Conservation (phyloP, 2,329 filamentous ascomycete genomes). For the Ophiobolus disseminans region DNA sequence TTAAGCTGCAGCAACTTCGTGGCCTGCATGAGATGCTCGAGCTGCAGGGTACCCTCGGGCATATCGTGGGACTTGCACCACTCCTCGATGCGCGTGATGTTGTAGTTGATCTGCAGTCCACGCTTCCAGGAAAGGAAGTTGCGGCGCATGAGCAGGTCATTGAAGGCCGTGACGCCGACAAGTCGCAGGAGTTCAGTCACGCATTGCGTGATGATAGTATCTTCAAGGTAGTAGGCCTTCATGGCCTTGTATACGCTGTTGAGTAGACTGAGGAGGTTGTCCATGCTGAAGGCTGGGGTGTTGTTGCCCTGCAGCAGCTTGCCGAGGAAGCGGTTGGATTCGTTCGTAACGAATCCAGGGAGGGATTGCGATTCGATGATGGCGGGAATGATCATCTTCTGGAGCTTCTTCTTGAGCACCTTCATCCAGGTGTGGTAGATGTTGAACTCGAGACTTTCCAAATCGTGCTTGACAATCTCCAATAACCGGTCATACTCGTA, state of each 20-base stretch:
- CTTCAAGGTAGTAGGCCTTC: slow-evolving; percentile 98
- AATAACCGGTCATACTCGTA: slow-evolving; percentile 97
- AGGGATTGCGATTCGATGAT: slow-evolving; percentile 99
- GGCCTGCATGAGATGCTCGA: slow-evolving; percentile 99
- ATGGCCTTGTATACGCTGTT: slow-evolving; percentile 99
- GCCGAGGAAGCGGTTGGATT: slow-evolving; percentile 96
- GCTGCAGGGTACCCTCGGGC: slow-evolving; percentile 95
- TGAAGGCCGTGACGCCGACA: slow-evolving; percentile 97
- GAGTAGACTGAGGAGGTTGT: slow-evolving; percentile 91
- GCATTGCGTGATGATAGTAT: slow-evolving; percentile 93
- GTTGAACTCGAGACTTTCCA: slow-evolving; percentile 98
- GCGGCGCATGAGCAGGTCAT: slow-evolving; percentile 94
- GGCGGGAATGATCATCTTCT: slow-evolving; percentile 99
- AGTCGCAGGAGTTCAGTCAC: slow-evolving; percentile 91
- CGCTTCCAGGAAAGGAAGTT: slow-evolving; percentile 99
- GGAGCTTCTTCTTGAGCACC: slow-evolving; percentile 97
- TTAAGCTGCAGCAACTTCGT: slow-evolving; percentile 98
- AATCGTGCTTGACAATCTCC: slow-evolving; percentile 98
- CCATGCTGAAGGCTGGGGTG: slow-evolving; percentile 97
- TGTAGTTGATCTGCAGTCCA: slow-evolving; percentile 99
- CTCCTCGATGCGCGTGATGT: slow-evolving; percentile 98
- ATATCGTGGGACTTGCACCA: slow-evolving; percentile 99
- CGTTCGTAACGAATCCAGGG: slow-evolving; percentile 97
- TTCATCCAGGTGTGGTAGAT: slow-evolving; percentile 99
- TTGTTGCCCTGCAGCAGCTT: slow-evolving; percentile 93